Conservation (phyloP, 2,329 filamentous ascomycete species). For the Aspergillus arachidicola region DNA sequence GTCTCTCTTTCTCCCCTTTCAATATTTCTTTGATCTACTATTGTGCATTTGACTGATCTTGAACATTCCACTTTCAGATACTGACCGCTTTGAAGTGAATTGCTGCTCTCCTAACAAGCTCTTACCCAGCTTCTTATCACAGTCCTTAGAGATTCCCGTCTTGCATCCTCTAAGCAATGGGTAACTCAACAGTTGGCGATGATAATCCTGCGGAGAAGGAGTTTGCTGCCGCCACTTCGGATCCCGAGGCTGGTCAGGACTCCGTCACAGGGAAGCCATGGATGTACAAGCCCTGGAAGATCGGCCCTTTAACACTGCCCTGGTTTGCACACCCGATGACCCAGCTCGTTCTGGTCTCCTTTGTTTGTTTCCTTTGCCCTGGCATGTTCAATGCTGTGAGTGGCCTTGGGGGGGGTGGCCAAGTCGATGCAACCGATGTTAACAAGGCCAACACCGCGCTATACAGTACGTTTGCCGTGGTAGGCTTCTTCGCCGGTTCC, state of each 20-base stretch:
- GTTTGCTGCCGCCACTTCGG: constrained; percentile 18
- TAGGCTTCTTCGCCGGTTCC: constrained; percentile 64
- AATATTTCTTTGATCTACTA: not conserved
- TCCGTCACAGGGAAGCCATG: constrained; percentile 50
- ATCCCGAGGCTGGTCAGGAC: constrained; percentile 28
- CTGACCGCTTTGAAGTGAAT: not conserved
- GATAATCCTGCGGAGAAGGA: constrained; percentile 19
- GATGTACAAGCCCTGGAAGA: constrained; percentile 66
- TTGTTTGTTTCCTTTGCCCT: constrained; percentile 72
- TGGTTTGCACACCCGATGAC: constrained; percentile 75
- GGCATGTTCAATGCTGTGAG: constrained; percentile 72
- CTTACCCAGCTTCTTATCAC: not conserved
- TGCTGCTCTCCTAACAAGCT: not conserved
- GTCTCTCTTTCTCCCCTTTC: not conserved
- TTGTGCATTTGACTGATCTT: not conserved
- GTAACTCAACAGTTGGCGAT: constrained; percentile 13
- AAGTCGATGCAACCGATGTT: constrained; percentile 58
- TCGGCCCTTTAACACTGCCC: constrained; percentile 57
- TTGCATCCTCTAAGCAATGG: constrained; percentile 11
- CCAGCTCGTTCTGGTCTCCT: constrained; percentile 71
- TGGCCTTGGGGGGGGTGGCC: constrained; percentile 67
- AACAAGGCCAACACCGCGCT: constrained; percentile 71
- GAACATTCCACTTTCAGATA: not conserved
- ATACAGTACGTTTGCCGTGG: constrained; percentile 70
- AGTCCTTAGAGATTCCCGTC: not conserved